Conservation (phyloP, 495 filamentous ascomycete species). For the Tuber borchii region DNA sequence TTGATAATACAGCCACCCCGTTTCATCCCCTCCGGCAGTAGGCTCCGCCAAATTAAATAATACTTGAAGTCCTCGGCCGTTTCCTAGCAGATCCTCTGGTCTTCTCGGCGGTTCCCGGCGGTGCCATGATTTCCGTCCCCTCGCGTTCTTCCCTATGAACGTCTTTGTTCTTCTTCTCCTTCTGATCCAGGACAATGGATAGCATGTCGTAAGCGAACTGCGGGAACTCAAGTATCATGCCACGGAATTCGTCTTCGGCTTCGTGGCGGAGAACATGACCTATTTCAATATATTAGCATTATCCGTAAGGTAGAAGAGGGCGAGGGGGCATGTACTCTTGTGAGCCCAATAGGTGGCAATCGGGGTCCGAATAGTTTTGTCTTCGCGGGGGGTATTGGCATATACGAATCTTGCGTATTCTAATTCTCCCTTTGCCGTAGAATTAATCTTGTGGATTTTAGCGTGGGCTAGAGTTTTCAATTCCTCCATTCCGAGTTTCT, state of each 20-base stretch:
- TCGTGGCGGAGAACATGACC: constrained; percentile 70
- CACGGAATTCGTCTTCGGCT: constrained; percentile 71
- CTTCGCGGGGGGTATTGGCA: constrained; percentile 60
- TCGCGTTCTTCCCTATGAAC: constrained; percentile 41
- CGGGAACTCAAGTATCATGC: constrained; percentile 79
- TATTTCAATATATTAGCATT: constrained; percentile 16
- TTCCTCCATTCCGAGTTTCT: constrained; percentile 64
- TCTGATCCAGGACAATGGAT: constrained; percentile 57
- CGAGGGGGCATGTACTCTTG: constrained; percentile 46
- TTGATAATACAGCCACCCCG: constrained; percentile 7
- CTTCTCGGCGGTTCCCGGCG: constrained; percentile 26
- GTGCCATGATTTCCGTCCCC: constrained; percentile 37
- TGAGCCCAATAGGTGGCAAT: constrained; percentile 88
- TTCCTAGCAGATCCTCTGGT: constrained; percentile 45
- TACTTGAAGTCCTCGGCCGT: constrained; percentile 44
- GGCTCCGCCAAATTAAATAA: constrained; percentile 19
- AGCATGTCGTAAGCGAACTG: constrained; percentile 91
- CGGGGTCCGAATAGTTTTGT: constrained; percentile 68
- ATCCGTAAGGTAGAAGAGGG: neutral
- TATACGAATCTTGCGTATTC: constrained; percentile 88
- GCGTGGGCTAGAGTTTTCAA: constrained; percentile 70
- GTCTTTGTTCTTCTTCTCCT: constrained; percentile 49
- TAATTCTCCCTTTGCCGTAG: constrained; percentile 78
- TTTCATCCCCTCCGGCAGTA: neutral
- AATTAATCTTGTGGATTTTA: constrained; percentile 84